Evolutionary conservation across 257 asterid species (phyloP).

Genomic region (Linderniella brevidens): DNA sequence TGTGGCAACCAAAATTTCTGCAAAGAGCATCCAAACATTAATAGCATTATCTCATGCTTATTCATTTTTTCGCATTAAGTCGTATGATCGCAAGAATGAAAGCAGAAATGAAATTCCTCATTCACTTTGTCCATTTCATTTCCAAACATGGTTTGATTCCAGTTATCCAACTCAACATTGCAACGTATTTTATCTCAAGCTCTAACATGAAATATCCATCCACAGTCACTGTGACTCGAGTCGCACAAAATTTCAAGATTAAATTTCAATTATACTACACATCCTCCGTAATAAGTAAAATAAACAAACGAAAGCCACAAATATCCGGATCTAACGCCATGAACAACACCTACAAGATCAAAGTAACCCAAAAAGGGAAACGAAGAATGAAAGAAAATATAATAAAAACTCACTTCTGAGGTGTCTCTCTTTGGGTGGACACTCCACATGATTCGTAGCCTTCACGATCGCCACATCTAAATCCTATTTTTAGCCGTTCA

Average conservation of each 20-base stretch:
- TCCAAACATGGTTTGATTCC: no score
- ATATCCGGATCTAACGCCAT: constrained; percentile 6
- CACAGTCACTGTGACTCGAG: no score
- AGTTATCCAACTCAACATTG: no score
- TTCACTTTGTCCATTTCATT: no score
- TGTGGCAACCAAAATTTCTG: constrained; percentile 89
- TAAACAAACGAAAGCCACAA: constrained; percentile 2
- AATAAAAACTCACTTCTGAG: constrained; percentile 57
- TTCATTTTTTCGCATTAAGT: constrained; percentile 10
- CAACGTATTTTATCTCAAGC: constrained; percentile 1
- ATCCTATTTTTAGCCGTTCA: constrained; percentile 45
- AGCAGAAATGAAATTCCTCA: no score
- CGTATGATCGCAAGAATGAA: no score
- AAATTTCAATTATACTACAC: constrained; percentile 3
- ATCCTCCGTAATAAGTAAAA: not conserved
- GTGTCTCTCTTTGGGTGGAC: constrained; percentile 94
- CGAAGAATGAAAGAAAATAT: constrained; percentile 8
- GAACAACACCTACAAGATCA: constrained; percentile 1
- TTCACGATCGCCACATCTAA: constrained; percentile 98
- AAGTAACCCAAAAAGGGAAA: constrained; percentile 7
- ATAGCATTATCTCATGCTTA: constrained; percentile 16
- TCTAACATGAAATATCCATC: not conserved
- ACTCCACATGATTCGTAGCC: constrained; percentile 98
- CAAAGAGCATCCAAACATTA: constrained; percentile 32
- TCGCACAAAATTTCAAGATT: not conserved